Percentiles rank a stretch among this genome's conserved stretches.
phyloP scores from a whole-genome alignment of 768 basidiomycete genomes.

The Suillus plorans region DNA sequence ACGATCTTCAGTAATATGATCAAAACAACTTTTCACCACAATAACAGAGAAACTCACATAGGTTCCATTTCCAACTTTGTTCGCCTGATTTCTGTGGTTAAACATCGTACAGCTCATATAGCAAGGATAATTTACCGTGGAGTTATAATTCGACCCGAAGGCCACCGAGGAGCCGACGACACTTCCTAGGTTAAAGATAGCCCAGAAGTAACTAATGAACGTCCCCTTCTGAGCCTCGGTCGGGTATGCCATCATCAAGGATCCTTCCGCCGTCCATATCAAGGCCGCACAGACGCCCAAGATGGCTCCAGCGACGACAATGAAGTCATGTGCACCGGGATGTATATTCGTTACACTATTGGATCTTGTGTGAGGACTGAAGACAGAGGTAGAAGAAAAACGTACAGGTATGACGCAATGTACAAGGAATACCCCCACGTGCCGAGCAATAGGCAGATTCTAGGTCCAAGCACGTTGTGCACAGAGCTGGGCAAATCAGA shows the following conservation, averaged over 20 bases:
- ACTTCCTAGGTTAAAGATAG: slow-evolving; percentile 79
- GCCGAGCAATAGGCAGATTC: slow-evolving; percentile 71
- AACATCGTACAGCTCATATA: not conserved
- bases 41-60: slow-evolving; percentile 49
- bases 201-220: slow-evolving; percentile 82
- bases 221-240: slow-evolving; percentile 76
- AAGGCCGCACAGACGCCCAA: slow-evolving; percentile 72
- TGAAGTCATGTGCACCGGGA: slow-evolving; percentile 56
- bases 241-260: slow-evolving; percentile 80
- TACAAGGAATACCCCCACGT: slow-evolving; percentile 76
- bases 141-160: slow-evolving; percentile 67
- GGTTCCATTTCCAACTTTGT: slow-evolving; percentile 66
- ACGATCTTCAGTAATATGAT: slow-evolving; percentile 50
- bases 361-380: not conserved
- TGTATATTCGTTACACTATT: slow-evolving; percentile 71
- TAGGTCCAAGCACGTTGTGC: slow-evolving; percentile 80
- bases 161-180: slow-evolving; percentile 79
- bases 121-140: slow-evolving; percentile 41
- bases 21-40: not conserved
- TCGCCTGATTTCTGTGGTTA: slow-evolving; percentile 19
- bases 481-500: slow-evolving; percentile 49
- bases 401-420: slow-evolving; percentile 71
- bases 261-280: slow-evolving; percentile 86
- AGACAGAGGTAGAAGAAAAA: slow-evolving; percentile 3
- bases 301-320: slow-evolving; percentile 68